Base-by-base conservation (phyloP, 2,329 filamentous ascomycete species). In the Arachnomyces sp. region DNA sequence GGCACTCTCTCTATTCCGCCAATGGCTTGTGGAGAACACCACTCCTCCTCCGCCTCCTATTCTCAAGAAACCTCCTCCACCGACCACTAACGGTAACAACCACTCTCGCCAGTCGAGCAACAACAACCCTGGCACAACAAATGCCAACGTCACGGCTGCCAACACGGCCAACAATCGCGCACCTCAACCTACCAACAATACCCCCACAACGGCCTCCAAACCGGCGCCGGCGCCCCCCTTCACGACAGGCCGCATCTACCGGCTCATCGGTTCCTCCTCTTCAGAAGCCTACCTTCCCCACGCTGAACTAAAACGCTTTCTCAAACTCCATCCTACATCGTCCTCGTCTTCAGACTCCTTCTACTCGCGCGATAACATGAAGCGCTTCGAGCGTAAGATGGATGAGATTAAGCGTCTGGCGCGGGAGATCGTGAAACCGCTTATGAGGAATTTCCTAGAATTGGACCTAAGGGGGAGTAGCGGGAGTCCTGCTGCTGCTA, bases 11-110 rank as follows among this genome's bases (percentile, higher is more conserved):
- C 70, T 95, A 9, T 96, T 95, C 65, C 77, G 90, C 3, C 87
- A 95, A 62, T 95, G 89, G 88, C 72, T 95, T 5, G 86, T 87
- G 3, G 89, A 95, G 53, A 90, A 88, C 60, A 94, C 86, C 3
- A 83, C 85, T 2, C 83, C 86, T 0, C 75, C 82, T 3, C 78
- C 78, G 0, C 63, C 72, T 0, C 69, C 74, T 2, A 63, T 71
- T 45, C 47, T 68, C 50, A 62, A 67, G 47, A 9, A 39, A 47
- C 25, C 34, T 38, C 31, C 46, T 32, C 16, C 44, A 29, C 38
- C 46, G 14, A 42, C 38, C n/a, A 33, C 40, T 4, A 34, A 16
- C 25, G 34, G 15, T 38, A 40, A 38, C 36, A 39, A 34, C 38
- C 38, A 30, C 35, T 30, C 43, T 34, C 38, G 32, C 25, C 44